Conservation (phyloP, 768 basidiomycete species). For the Lactarius hengduanensis region DNA sequence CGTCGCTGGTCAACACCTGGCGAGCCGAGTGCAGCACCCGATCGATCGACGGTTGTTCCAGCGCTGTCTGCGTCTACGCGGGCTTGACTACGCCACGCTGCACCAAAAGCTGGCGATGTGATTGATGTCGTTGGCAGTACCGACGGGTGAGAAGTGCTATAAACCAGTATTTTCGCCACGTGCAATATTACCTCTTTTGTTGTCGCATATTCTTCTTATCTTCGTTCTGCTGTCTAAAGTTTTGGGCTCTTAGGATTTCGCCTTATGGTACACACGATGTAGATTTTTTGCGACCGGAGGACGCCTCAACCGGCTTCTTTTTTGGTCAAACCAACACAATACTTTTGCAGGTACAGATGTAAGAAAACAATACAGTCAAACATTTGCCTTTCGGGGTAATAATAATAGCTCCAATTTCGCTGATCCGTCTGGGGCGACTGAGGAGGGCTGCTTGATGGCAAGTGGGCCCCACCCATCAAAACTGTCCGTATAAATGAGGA, state of each 20-base stretch:
- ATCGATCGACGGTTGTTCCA: conserved; percentile 77
- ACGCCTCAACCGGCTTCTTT: not conserved
- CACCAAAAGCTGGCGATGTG: conserved; percentile 46
- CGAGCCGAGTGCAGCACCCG: conserved; percentile 65
- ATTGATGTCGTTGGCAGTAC: not conserved
- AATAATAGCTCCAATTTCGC: not conserved
- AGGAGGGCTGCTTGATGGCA: too few species aligned
- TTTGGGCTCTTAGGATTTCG: conserved; percentile 17
- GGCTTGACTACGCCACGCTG: conserved; percentile 55
- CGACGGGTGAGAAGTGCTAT: not conserved
- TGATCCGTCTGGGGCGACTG: not conserved
- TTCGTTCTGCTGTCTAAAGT: not conserved
- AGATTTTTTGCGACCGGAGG: not conserved
- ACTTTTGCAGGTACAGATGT: not conserved
- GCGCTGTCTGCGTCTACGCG: conserved; percentile 67
- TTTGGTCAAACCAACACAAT: not conserved
- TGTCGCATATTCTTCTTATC: conserved; percentile 16
- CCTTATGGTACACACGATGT: conserved; percentile 11
- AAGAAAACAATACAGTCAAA: not conserved
- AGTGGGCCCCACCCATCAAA: not conserved
- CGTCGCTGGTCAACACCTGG: conserved; percentile 81
- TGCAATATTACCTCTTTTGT: not conserved
- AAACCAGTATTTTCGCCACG: conserved; percentile 1
- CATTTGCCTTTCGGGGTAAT: not conserved
- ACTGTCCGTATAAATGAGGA: conserved; percentile 5